Evolutionary conservation across 2,329 filamentous ascomycete species (phyloP), one percentile per base, ranked within the genome.

Genomic region (Fusarium sp.): DNA sequence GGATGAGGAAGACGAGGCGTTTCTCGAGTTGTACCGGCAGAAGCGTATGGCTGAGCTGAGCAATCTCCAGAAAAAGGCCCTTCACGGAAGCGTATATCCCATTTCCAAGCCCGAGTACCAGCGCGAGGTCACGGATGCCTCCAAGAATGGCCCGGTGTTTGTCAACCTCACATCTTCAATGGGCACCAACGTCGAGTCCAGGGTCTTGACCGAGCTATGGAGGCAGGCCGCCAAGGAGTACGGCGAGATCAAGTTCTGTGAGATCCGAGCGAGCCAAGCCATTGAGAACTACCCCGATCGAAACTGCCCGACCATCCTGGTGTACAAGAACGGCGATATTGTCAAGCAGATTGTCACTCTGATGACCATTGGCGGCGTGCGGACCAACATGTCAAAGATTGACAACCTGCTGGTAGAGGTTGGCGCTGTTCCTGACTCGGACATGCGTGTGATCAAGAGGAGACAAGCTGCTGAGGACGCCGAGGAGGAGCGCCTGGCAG

Each of bases 241-340:
- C 80, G 95, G 95, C 23, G 96, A 99, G 75, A 87, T 99, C 82
- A 99, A 99, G 85, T 99, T 99, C 84, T 98, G 96, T 82, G 94
- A 98, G 85, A 98, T 99, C 77, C 90, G 92, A 77, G 97, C 92
- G 8, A 92, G 95, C 80, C 91, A 98, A 85, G 98, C 97, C 67
- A 98, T 99, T 77, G 97, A 98, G 82, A 95, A 95, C 45, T 99
- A 99, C 83, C 97, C 97, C 2, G 97, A 98, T 79, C 89, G 90
- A 67, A 99, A 99, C 82, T 98, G 95, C 67, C 97, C 97, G 2
- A 99, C 97, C 0, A 95, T 99, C 39, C 81, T 99, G 72, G 90
- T 98, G 0, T 99, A 99, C 84, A 93, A 92, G 81, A 95, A 98
- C 78, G 95, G 95, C 20, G 94, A 99, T 81, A 98, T 99, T 75